Evolutionary conservation across 768 basidiomycete genomes (phyloP), one percentile per base, ranked within the genome.

Genomic region (Boletus sensibilis): DNA sequence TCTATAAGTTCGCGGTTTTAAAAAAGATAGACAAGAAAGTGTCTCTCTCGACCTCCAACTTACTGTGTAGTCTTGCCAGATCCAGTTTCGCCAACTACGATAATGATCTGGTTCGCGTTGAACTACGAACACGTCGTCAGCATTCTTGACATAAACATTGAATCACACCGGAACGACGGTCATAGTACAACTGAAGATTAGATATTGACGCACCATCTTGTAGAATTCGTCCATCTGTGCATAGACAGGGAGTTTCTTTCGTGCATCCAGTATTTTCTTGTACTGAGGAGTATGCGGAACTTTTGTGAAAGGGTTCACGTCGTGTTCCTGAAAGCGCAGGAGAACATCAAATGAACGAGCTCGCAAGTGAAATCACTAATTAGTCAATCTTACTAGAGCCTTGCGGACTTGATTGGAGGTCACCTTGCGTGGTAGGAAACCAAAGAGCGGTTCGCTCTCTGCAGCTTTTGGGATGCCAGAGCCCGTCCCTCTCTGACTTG

Each of bases 11-110:
- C 55, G 47, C 59, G 29, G 64, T 31, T 56, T 58, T 52, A 42
- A 58, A 54, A 53, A 40, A 48, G 59, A 53, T 64, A 59, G 57
- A 68, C 45, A 56, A 58, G 62, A 52, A 61, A 49, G 29, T 43
- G 42, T 60, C 39, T 61, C 54, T 67, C 53, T 59, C 43, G n/a
- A 43, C 37, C 52, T 35, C 27, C 49, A 64, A 76, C 90, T 70
- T 70, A 92, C 89, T 98, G 94, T 23, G 94, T 96, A 0, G 94
- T 97, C 78, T 96, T 98, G 34, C 94, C 95, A 27, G 92, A 90
- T 11, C 94, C 95, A 0, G 95, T 97, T 77, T 97, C 95, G 64
- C 95, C 91, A 56, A 92, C 89, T 84, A 94, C 88, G 57, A 94
- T 83, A 39, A 90, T 87, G 60, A 97, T 88, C 76, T 96, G 94